Base-by-base conservation (phyloP, 176 grass and related monocot genomes). In the Aegilops speltoides region DNA sequence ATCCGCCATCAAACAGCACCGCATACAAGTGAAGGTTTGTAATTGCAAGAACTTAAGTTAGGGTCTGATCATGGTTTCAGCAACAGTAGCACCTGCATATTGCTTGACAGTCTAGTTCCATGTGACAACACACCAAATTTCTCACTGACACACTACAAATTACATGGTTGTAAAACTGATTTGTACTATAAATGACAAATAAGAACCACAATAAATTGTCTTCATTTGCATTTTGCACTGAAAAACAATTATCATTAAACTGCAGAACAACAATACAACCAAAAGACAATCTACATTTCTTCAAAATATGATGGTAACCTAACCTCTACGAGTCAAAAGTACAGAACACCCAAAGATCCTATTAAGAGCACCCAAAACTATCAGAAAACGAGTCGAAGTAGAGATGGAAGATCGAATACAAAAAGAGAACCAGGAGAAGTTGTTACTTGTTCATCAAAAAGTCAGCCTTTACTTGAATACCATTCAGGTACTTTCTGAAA, bases 281-380 rank as follows among this genome's bases (percentile, higher is more conserved):
- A 79, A 9, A 74, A 75, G 43, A 63, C 17, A 77, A n/a, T 76
- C 73, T 50, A 76, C 24, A 57, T 77, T 57, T 75, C 40, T 48
- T 48, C 40, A 17, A 13, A 57, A 68, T 36, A 5, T 68, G 66
- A 48, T 48, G 71, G 15, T 17, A 46, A 40, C n/a, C 10, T 8
- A 26, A 46, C 43, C 41, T 43, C 41, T 43, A 43, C 41, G 41
- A 43, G 41, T 43, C 41, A 43, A 43, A 46, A 74, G 12, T 46
- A 46, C 23, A 46, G 14, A 25, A 74, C 23, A 28, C 71, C 40
- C 71, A 46, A 74, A 74, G 12, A 26, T 68, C 31, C 65, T 14
- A 68, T 15, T 33, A 33, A 34, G 33, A 33, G 17, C 59, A 62
- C 59, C 22, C 20, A 24, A 62, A 62, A 62, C 19, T 23, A n/a